phyloP scores from a whole-genome alignment of 495 filamentous ascomycete species.

The Xylaria acuta region DNA sequence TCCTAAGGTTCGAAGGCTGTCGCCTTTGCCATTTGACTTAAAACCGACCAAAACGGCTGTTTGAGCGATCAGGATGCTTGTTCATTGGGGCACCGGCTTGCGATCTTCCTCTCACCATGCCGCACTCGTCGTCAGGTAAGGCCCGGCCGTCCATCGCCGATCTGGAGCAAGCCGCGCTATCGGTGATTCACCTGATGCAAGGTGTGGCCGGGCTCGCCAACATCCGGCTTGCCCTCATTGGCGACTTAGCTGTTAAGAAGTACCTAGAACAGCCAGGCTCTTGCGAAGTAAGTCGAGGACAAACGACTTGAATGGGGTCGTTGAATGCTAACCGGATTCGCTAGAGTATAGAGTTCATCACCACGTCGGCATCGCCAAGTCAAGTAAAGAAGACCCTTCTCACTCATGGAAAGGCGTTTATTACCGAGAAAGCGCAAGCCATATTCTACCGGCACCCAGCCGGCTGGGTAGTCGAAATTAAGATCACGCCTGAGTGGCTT shows the following conservation, averaged over 20 bases:
- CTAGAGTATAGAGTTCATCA: constrained; percentile 30
- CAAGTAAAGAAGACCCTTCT: constrained; percentile 26
- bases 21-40: constrained; percentile 17
- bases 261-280: constrained; percentile 18
- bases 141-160: constrained; percentile 22
- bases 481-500: constrained; percentile 30
- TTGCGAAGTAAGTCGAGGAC: constrained; percentile 13
- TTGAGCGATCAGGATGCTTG: constrained; percentile 13
- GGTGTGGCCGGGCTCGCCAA: constrained; percentile 21
- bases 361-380: constrained; percentile 21
- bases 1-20: background rate
- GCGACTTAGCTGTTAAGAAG: constrained; percentile 26
- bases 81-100: constrained; percentile 18
- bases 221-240: constrained; percentile 20
- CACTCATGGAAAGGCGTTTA: background rate
- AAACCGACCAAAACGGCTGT: constrained; percentile 12
- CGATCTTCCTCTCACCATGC: constrained; percentile 21
- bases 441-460: constrained; percentile 24
- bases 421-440: constrained; percentile 20
- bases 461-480: constrained; percentile 27
- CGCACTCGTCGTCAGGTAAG: constrained; percentile 23
- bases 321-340: background rate
- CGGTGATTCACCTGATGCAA: constrained; percentile 23
- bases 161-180: constrained; percentile 27
- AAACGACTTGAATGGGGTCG: background rate